These are phyloP conservation scores for Citrus reticulata DNA, from an alignment of 345 rosid genomes.

Conservation along the genomic window DNA sequence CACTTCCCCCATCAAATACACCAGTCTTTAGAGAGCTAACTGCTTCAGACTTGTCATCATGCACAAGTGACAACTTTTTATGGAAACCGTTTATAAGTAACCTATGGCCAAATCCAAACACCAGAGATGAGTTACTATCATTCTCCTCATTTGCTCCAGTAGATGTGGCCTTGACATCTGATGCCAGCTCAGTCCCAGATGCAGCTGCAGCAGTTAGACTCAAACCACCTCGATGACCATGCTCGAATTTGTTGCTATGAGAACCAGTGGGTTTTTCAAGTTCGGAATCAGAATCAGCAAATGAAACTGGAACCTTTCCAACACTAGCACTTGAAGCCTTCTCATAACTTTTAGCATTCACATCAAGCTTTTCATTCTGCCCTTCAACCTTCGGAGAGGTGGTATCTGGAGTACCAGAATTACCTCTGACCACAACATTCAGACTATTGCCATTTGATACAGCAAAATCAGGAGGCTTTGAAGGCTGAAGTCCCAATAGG, in stretches of 20 bases:
- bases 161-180: slow-evolving; percentile 23
- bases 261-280: slow-evolving; percentile 22
- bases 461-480: slow-evolving; percentile 87
- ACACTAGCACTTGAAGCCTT: slow-evolving; percentile 19
- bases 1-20: slow-evolving; percentile 30
- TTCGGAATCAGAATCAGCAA: slow-evolving; percentile 29
- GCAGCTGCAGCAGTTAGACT: slow-evolving; percentile 19
- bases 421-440: slow-evolving; percentile 23
- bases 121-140: slow-evolving; percentile 40
- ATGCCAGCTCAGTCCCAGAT: slow-evolving; percentile 26
- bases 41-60: slow-evolving; percentile 38
- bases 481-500: slow-evolving; percentile 84
- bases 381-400: slow-evolving; percentile 10
- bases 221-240: slow-evolving; percentile 20
- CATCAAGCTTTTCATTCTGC: slow-evolving; percentile 27
- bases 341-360: slow-evolving; percentile 23
- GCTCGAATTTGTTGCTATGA: slow-evolving; percentile 23
- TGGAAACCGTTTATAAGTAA: slow-evolving; percentile 57
- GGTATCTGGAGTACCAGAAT: slow-evolving; percentile 18
- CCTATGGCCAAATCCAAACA: slow-evolving; percentile 64
- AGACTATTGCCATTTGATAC: slow-evolving; percentile 31
- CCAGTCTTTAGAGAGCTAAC: slow-evolving; percentile 28
- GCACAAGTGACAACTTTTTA: slow-evolving; percentile 41
- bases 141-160: slow-evolving; percentile 30
- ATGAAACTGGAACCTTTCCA: slow-evolving; percentile 23